Conservation (phyloP, 768 basidiomycete species). For the Mycena polygramma region DNA sequence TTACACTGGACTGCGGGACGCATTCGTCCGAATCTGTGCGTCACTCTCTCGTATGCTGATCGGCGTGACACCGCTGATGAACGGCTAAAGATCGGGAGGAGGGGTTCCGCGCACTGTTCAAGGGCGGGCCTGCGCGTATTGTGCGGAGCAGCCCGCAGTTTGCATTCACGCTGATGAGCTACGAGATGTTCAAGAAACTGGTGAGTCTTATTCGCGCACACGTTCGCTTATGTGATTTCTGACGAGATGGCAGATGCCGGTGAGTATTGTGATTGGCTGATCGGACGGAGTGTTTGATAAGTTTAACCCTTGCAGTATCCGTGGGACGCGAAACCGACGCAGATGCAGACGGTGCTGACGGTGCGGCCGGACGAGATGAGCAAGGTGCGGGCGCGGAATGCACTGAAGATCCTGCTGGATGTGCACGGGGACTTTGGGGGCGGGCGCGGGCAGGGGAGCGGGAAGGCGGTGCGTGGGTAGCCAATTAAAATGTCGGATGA, state of each 20-base stretch:
- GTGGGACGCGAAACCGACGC: conserved; percentile 76
- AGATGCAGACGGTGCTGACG: conserved; percentile 79
- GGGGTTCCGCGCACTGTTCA: conserved; percentile 90
- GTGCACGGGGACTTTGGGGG: conserved; percentile 90
- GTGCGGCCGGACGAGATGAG: conserved; percentile 86
- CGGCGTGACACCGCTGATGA: conserved; percentile 36
- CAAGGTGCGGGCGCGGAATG: conserved; percentile 92
- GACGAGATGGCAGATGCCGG: conserved; percentile 55
- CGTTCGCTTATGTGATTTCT: background rate
- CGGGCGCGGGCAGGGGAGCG: conserved; percentile 59
- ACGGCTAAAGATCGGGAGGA: conserved; percentile 81
- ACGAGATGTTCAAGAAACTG: conserved; percentile 63
- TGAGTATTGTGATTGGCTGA: conserved; percentile 47
- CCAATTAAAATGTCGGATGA: conserved; percentile 31
- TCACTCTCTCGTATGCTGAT: conserved; percentile 42
- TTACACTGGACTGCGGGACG: conserved; percentile 92
- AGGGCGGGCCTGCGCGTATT: conserved; percentile 90
- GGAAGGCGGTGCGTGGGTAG: conserved; percentile 41
- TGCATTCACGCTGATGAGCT: conserved; percentile 90
- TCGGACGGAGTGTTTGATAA: conserved; percentile 38
- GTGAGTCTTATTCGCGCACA: conserved; percentile 49
- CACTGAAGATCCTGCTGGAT: conserved; percentile 91
- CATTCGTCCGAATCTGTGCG: conserved; percentile 91
- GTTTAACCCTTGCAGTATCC: conserved; percentile 72
- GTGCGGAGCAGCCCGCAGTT: conserved; percentile 94